These are phyloP conservation scores for Tympanopsis confertula DNA, from an alignment of 2,329 filamentous ascomycete species.

Conservation along the genomic window DNA sequence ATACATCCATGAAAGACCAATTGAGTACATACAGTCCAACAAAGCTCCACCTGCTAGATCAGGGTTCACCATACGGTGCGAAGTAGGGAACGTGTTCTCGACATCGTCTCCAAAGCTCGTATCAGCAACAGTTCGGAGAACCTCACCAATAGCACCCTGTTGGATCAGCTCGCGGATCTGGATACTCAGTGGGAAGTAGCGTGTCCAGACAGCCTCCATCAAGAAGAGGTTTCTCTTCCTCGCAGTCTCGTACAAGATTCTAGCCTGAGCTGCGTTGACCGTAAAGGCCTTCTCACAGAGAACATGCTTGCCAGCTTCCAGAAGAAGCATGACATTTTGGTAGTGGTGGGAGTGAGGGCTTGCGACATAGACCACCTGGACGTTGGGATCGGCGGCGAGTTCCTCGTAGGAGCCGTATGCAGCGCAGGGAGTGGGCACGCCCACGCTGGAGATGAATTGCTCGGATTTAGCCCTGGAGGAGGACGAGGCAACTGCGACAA, in stretches of 20 bases:
- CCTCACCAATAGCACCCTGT: slow-evolving; percentile 13
- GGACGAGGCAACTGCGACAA: not conserved
- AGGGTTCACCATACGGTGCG: slow-evolving; percentile 11
- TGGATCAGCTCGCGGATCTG: slow-evolving; percentile 11
- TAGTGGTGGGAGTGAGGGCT: slow-evolving; percentile 21
- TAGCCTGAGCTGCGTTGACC: slow-evolving; percentile 15
- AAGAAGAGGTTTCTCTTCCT: slow-evolving; percentile 18
- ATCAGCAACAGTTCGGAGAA: slow-evolving; percentile 13
- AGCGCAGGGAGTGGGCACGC: not conserved
- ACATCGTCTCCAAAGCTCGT: slow-evolving; percentile 13
- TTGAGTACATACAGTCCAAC: slow-evolving; percentile 11
- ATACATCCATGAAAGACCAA: not conserved
- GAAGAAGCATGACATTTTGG: slow-evolving; percentile 18
- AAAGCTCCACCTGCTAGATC: slow-evolving; percentile 16
- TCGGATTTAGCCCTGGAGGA: not conserved
- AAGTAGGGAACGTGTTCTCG: slow-evolving; percentile 8
- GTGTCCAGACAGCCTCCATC: slow-evolving; percentile 23
- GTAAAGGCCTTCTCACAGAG: slow-evolving; percentile 24
- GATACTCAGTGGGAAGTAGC: slow-evolving; percentile 15
- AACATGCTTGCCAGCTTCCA: slow-evolving; percentile 20
- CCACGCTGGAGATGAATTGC: not conserved
- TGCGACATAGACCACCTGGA: slow-evolving; percentile 22
- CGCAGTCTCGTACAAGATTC: slow-evolving; percentile 13
- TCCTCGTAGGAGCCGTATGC: slow-evolving; percentile 16
- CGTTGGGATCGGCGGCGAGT: slow-evolving; percentile 15